Evolutionary conservation across 495 filamentous ascomycete genomes (phyloP), one percentile per base, ranked within the genome.

Genomic region (Xylona heveae): DNA sequence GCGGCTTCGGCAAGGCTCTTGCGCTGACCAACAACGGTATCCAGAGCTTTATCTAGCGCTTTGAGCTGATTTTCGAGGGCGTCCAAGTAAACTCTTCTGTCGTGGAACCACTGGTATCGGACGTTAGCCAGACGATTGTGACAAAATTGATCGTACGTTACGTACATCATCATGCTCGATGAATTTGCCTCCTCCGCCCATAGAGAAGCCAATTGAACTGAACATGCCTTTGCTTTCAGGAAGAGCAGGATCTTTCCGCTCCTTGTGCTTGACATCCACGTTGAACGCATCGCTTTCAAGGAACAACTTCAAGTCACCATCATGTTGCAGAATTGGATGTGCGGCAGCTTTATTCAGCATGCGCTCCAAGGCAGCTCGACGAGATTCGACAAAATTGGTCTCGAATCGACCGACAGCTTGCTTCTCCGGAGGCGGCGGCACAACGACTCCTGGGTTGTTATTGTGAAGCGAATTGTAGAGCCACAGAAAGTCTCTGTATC

Each of bases 401-500:
- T 97, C 88, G 46, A 97, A 97, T 24, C 88, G 71, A 24, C 85
- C 84, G 28, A 95, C 78, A 8, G 88, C 83, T 54, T 97, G 90
- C 56, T 97, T 97, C 59, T 97, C 88, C 3, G 88, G 88, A 3
- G 88, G 88, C 24, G 88, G 90, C 1, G 88, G 88, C 13, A 95
- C 82, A 35, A 97, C 79, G 24, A 93, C 73, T 29, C 88, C 88
- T 9, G 88, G 88, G 45, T 84, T 94, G 51, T 85, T 95, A 42
- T 66, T 75, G 49, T 94, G 88, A 40, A 97, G 61, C 19, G 76
- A 77, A 37, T 74, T 92, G 45, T 95, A 97, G 14, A 97, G 73
- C 88, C 88, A 97, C 23, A 95, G 57, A 48, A 97, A 95, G 54
- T 97, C 88, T 28, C 88, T 71, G 55, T 94, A 97, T 37, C 88